Evolutionary conservation across 192 early-diverging fungal genomes (phyloP).

Genomic region (Allomyces javanicus): DNA sequence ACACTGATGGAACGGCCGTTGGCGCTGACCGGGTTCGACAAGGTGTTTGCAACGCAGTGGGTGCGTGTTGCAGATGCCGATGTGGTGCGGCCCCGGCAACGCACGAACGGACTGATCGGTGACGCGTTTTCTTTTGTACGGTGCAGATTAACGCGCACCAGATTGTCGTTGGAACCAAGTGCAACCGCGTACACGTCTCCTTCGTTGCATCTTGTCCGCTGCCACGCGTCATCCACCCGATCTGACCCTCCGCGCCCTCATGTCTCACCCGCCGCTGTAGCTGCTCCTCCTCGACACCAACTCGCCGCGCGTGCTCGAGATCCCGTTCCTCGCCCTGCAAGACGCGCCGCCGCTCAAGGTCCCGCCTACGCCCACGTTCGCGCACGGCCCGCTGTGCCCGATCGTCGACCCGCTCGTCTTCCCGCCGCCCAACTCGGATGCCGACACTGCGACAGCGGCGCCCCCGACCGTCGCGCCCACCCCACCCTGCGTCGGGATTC

Average conservation of each 20-base stretch:
- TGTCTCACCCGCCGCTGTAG: too few species aligned
- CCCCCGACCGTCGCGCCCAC: too few species aligned
- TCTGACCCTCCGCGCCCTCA: too few species aligned
- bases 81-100: neutral
- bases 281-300: too few species aligned
- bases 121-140: neutral
- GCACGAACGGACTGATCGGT: neutral
- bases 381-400: too few species aligned
- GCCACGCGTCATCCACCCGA: neutral
- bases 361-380: too few species aligned
- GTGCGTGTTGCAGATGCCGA: neutral
- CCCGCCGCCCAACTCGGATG: too few species aligned
- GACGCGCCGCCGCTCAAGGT: too few species aligned
- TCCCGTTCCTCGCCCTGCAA: too few species aligned
- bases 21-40: neutral
- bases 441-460: too few species aligned
- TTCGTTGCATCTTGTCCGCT: neutral
- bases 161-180: neutral
- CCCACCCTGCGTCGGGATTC: constrained; percentile 13
- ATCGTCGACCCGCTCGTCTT: too few species aligned
- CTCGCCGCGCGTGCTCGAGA: too few species aligned
- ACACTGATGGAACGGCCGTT: neutral
- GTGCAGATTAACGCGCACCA: neutral
- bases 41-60: neutral
- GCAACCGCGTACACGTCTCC: neutral